phyloP scores from a whole-genome alignment of 2,329 filamentous ascomycete genomes.

The Epichloe gansuensis region DNA sequence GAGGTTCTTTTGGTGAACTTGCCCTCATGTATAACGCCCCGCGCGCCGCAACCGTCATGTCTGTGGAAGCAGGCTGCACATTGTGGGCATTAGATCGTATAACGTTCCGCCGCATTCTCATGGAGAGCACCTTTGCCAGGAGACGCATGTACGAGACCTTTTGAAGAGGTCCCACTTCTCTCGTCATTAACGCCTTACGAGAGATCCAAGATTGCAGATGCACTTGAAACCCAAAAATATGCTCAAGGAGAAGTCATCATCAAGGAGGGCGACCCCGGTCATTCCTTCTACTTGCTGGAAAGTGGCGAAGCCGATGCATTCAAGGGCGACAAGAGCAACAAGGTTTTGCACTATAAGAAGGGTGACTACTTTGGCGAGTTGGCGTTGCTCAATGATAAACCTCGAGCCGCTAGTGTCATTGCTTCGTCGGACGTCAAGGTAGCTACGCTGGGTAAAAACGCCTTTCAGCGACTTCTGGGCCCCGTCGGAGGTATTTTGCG shows the following conservation, averaged over 20 bases:
- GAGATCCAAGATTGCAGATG: slow-evolving; percentile 93
- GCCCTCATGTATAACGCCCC: slow-evolving; percentile 98
- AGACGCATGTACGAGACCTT: slow-evolving; percentile 96
- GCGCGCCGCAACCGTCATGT: slow-evolving; percentile 85
- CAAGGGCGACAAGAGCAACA: slow-evolving; percentile 58
- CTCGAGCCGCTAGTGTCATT: slow-evolving; percentile 79
- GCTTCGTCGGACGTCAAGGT: slow-evolving; percentile 84
- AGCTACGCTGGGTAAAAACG: slow-evolving; percentile 81
- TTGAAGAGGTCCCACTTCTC: slow-evolving; percentile 81
- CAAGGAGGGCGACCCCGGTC: slow-evolving; percentile 77
- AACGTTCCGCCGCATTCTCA: slow-evolving; percentile 93
- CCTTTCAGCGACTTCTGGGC: slow-evolving; percentile 85
- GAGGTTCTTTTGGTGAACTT: slow-evolving; percentile 91
- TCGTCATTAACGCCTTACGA: slow-evolving; percentile 80
- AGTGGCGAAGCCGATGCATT: slow-evolving; percentile 76
- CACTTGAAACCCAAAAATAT: slow-evolving; percentile 83
- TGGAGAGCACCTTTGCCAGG: slow-evolving; percentile 95
- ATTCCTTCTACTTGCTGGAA: slow-evolving; percentile 86
- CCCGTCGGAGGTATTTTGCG: slow-evolving; percentile 93
- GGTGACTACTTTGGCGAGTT: slow-evolving; percentile 97
- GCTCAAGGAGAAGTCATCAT: slow-evolving; percentile 74
- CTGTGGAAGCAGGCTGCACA: slow-evolving; percentile 63
- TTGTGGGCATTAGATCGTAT: slow-evolving; percentile 92
- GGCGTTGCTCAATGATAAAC: slow-evolving; percentile 84
- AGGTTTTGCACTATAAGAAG: slow-evolving; percentile 73